Evolutionary conservation across 768 basidiomycete species (phyloP).

Genomic region (Amanita thiersii): DNA sequence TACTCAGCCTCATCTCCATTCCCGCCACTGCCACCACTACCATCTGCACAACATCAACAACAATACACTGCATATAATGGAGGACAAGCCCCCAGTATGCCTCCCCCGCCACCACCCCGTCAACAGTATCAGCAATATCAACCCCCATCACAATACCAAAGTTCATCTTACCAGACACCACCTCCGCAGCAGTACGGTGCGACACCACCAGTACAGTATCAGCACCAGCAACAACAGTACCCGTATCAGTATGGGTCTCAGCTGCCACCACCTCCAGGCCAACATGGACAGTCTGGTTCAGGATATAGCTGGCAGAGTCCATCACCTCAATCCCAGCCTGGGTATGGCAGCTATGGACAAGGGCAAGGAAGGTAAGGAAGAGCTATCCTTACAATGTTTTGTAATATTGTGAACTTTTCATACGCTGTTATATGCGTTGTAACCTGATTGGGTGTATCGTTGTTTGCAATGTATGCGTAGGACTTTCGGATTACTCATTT

Average conservation of each 20-base stretch:
- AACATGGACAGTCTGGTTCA: not conserved
- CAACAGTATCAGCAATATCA: conserved; percentile 11
- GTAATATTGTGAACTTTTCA: too few relatives aligned
- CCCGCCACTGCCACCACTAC: conserved; percentile 15
- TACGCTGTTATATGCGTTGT: too few relatives aligned
- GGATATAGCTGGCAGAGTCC: conserved; percentile 6
- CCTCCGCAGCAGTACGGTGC: conserved; percentile 13
- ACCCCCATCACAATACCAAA: not conserved
- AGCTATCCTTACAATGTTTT: too few relatives aligned
- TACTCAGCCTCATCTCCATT: conserved; percentile 3
- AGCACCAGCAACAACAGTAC: conserved; percentile 9
- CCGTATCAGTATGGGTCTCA: conserved; percentile 1
- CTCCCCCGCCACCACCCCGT: conserved; percentile 16
- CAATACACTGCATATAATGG: conserved; percentile 16
- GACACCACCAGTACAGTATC: conserved; percentile 8
- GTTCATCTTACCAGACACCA: conserved; percentile 14
- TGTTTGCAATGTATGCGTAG: too few relatives aligned
- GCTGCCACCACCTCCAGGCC: not conserved
- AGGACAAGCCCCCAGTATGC: conserved; percentile 31
- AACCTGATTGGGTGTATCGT: too few relatives aligned
- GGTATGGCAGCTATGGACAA: conserved; percentile 3
- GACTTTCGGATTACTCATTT: too few relatives aligned
- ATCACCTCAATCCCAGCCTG: conserved; percentile 5
- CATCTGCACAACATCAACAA: conserved; percentile 13
- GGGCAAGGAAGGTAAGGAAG: not conserved